Conservation (phyloP, 345 rosid species). For the Turnera subulata region DNA sequence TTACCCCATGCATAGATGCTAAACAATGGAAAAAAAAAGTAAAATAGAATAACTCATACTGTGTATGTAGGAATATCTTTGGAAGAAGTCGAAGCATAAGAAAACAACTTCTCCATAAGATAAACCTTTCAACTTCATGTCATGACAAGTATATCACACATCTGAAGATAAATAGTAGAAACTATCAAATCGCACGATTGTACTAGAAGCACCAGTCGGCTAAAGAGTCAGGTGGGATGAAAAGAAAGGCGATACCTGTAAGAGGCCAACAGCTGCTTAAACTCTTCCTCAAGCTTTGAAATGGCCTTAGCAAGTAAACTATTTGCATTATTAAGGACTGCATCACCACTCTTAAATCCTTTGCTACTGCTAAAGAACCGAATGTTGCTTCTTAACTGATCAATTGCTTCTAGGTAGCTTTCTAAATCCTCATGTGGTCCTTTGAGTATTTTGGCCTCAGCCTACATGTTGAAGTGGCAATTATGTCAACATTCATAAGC, state of each 20-base stretch:
- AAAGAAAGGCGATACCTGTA: slow-evolving; percentile 57
- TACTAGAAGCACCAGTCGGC: not conserved
- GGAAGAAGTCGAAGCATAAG: too few species aligned
- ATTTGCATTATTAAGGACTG: slow-evolving; percentile 62
- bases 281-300: slow-evolving; percentile 92
- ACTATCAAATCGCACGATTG: too few species aligned
- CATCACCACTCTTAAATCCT: slow-evolving; percentile 70
- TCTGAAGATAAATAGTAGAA: too few species aligned
- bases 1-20: not conserved
- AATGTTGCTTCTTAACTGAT: slow-evolving; percentile 73
- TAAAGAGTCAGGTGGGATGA: not conserved
- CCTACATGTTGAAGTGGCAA: slow-evolving; percentile 46
- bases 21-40: not conserved
- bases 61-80: too few species aligned
- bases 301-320: slow-evolving; percentile 83
- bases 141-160: too few species aligned
- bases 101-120: too few species aligned
- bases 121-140: too few species aligned
- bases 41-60: too few species aligned
- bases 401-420: slow-evolving; percentile 83
- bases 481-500: slow-evolving; percentile 10
- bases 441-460: slow-evolving; percentile 85
- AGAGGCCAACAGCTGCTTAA: slow-evolving; percentile 66
- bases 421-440: slow-evolving; percentile 97
- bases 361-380: slow-evolving; percentile 62